phyloP scores from a whole-genome alignment of 441 rosid genomes.

The Pelargonium citronellum region DNA sequence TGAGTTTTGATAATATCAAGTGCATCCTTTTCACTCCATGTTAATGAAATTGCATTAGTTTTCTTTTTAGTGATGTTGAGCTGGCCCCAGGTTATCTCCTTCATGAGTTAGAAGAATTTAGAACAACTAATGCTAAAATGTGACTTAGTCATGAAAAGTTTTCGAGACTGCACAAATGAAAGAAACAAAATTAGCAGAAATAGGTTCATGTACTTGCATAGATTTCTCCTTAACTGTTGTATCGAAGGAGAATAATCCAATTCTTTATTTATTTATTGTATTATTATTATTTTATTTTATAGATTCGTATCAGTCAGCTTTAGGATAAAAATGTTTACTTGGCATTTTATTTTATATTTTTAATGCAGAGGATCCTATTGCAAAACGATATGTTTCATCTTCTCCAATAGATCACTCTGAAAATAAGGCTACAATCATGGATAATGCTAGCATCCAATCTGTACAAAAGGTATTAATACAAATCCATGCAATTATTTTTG shows the following conservation, averaged over 20 bases:
- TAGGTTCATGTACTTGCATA: background rate
- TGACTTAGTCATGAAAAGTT: background rate
- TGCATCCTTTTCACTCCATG: background rate
- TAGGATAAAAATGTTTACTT: conserved; percentile 1
- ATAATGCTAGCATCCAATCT: conserved; percentile 32
- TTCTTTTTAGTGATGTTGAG: background rate
- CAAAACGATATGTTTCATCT: conserved; percentile 43
- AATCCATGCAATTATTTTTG: conserved; percentile 3
- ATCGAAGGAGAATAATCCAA: background rate
- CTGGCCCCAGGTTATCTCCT: background rate
- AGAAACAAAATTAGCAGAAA: background rate
- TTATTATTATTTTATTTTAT: background rate
- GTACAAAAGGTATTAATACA: conserved; percentile 32
- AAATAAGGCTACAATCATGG: conserved; percentile 30
- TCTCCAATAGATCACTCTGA: conserved; percentile 36
- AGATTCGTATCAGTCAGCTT: background rate
- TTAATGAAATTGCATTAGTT: background rate
- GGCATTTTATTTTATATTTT: conserved; percentile 6
- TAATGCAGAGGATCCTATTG: conserved; percentile 64
- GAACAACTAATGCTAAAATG: background rate
- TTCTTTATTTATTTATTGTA: too few relatives aligned
- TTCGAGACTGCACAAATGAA: background rate
- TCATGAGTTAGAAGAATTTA: background rate
- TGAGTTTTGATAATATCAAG: background rate
- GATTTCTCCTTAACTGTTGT: background rate